Evolutionary conservation across 179 eudicot species (phyloP), one percentile per base, ranked within the genome.

Genomic region (Amaranthus tricolor): DNA sequence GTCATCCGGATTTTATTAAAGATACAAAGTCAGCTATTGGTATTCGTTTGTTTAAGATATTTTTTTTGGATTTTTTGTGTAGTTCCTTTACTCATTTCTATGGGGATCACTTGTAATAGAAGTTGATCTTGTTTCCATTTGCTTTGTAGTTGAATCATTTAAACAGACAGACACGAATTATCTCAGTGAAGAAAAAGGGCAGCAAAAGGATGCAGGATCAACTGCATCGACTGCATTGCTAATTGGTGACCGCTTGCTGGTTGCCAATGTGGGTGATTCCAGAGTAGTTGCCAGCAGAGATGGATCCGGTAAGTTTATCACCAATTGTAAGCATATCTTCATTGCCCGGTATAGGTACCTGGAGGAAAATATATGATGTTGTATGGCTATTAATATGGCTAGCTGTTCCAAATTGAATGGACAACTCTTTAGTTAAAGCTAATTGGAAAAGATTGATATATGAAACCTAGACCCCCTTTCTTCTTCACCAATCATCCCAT

Each of bases 181-280:
- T 77, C 84, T 91, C 48, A 78, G 82, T 73, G 82, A 83, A 74
- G 90, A 87, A 72, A 86, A 85, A 74, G 85, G 81, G 60, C 90
- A 85, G 81, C 84, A 77, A 59, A 91, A 80, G 72, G 92, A 88
- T 81, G 94, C 92, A 50, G 97, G 97, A 24, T 91, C 97, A 68
- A 91, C 94, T 69, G 94, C 97, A 75, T 86, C 94, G 70, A 89
- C 94, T 53, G 92, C 92, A 51, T 74, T 91, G 19, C 78, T 91
- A 74, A 67, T 91, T 66, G 90, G 86, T 50, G 85, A 87, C 55
- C 83, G 85, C 48, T 68, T 91, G 73, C 78, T 86, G 68, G 97
- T 91, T 75, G 97, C 97, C 61, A 91, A 91, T 72, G 94, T 91
- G 53, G 97, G 96, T 15, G 94, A 91, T 77, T 91, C 94, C 62